A percentile compares a stretch with the other conserved stretches of the same genome.
Evolutionary conservation across 495 filamentous ascomycete genomes (phyloP).

Genomic region (Aspergillus sclerotiicarbonarius): DNA sequence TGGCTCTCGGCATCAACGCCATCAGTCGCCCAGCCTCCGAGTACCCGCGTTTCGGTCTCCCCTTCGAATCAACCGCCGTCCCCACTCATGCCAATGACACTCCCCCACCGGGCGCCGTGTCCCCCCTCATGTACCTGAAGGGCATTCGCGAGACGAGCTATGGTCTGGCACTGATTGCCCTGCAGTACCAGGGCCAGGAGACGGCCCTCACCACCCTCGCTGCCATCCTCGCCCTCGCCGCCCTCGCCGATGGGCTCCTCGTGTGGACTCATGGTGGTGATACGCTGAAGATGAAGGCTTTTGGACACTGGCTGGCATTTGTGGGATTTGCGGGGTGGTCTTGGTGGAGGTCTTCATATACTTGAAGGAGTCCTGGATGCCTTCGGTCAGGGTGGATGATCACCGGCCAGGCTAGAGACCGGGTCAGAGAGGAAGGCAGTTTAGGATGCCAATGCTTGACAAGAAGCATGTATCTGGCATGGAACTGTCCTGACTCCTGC

Average conservation of each 20-base stretch:
- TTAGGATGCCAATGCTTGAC: too few species aligned
- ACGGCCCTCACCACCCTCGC: constrained; percentile 2
- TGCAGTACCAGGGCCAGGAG: constrained; percentile 10
- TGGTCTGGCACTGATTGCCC: constrained; percentile 2
- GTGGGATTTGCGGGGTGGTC: constrained; percentile 1
- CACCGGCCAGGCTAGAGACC: too few species aligned
- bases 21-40: constrained; percentile 3
- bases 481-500: too few species aligned
- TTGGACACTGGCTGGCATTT: constrained; percentile 8
- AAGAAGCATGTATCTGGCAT: too few species aligned
- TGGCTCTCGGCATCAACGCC: constrained; percentile 20
- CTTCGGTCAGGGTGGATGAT: too few species aligned
- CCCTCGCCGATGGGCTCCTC: constrained; percentile 2
- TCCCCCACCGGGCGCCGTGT: not conserved
- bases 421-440: too few species aligned
- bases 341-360: not conserved
- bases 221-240: constrained; percentile 1
- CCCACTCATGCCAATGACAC: not conserved
- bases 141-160: constrained; percentile 12
- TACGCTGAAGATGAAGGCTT: constrained; percentile 1
- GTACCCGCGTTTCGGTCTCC: constrained; percentile 12
- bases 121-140: constrained; percentile 13
- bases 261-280: constrained; percentile 5
- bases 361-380: too few species aligned
- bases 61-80: not conserved